Percentiles rank a stretch among this genome's conserved stretches.
Conservation (phyloP, 2,329 filamentous ascomycete species). For the Phaeosphaeria sp. region DNA sequence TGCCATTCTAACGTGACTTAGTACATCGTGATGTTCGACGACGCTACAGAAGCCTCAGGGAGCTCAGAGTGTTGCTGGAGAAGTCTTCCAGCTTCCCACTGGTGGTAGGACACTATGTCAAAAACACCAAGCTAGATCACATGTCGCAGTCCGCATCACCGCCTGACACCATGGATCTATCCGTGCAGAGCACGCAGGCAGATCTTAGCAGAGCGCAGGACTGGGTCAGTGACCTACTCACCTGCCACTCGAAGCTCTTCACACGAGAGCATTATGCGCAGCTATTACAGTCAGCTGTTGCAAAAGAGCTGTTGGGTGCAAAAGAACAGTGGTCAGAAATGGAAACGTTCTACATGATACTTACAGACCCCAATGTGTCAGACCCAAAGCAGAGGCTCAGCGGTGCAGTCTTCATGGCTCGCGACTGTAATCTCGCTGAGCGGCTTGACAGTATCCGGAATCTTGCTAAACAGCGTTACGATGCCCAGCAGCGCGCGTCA, state of each 20-base stretch:
- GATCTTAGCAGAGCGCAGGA: constrained; percentile 10
- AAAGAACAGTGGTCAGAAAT: constrained; percentile 10
- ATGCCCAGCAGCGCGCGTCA: constrained; percentile 1
- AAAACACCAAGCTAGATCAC: neutral
- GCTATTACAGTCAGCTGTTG: constrained; percentile 17
- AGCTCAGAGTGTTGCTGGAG: neutral
- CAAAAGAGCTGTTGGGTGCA: constrained; percentile 13
- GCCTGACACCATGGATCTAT: neutral
- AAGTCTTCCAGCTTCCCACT: neutral
- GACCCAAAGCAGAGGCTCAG: constrained; percentile 13
- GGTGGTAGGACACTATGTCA: neutral
- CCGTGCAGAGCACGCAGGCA: neutral
- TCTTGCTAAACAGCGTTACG: constrained; percentile 1
- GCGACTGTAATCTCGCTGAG: constrained; percentile 19
- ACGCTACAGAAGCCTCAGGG: neutral
- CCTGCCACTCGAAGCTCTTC: constrained; percentile 7
- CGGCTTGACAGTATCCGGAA: constrained; percentile 6
- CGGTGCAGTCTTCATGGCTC: constrained; percentile 12
- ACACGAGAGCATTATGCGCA: constrained; percentile 10
- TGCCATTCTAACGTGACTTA: neutral
- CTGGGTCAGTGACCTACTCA: constrained; percentile 18
- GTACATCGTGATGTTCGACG: neutral
- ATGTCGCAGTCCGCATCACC: neutral
- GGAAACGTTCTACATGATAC: constrained; percentile 26
- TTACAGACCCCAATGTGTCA: constrained; percentile 14